phyloP scores from a whole-genome alignment of 2,329 filamentous ascomycete species.

The Aspergillus quadrilineatus region DNA sequence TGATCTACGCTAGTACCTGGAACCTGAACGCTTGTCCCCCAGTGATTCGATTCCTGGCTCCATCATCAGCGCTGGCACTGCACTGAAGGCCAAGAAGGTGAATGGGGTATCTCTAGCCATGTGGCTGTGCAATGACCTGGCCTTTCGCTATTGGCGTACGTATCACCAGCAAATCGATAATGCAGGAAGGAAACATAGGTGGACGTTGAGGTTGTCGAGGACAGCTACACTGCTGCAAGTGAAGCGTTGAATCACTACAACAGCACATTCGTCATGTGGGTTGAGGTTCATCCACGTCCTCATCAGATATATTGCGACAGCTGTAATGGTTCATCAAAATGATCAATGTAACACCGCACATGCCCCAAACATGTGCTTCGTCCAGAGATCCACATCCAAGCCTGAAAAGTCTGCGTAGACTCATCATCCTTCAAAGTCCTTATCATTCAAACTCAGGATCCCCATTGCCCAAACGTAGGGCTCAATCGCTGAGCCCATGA shows the following conservation, averaged over 20 bases:
- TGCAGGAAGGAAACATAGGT: conserved; percentile 1
- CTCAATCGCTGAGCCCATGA: conserved; percentile 54
- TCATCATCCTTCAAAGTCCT: conserved; percentile 60
- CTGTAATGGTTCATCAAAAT: not conserved
- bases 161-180: not conserved
- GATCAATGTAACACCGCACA: not conserved
- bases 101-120: not conserved
- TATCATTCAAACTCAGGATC: conserved; percentile 72
- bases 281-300: not conserved
- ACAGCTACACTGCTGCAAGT: not conserved
- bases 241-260: conserved; percentile 8
- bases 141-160: not conserved
- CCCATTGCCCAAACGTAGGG: conserved; percentile 73
- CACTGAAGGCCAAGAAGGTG: conserved; percentile 5
- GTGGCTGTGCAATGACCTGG: conserved; percentile 5
- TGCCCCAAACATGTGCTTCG: not conserved
- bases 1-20: conserved; percentile 13
- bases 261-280: not conserved
- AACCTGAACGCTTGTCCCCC: conserved; percentile 7
- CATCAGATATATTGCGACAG: not conserved
- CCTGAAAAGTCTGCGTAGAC: not conserved
- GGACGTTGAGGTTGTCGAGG: not conserved
- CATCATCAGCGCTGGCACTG: conserved; percentile 6
- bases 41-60: not conserved
- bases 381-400: not conserved